Base-by-base conservation (phyloP, 352 stramenopile genomes). In the Phytopythium chamaehyphon region DNA sequence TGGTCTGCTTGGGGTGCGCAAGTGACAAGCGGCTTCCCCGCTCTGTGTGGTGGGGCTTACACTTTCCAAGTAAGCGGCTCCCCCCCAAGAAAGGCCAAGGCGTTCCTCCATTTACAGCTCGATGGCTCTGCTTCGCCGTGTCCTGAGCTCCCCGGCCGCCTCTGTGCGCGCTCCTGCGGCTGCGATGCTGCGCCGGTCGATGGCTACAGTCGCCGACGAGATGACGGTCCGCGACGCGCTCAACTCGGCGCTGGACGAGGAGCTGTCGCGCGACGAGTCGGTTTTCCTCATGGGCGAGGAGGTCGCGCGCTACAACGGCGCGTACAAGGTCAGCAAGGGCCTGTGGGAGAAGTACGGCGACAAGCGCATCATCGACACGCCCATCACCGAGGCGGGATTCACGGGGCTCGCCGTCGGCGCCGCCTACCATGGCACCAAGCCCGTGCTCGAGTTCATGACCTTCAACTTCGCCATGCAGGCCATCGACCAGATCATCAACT, bases 391-490 rank as follows among this genome's bases (percentile, higher is more conserved):
- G 75, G 93, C 96, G 64, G 91, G 95, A 36, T 98, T 98, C 65
- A 93, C 93, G 19, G 93, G 93, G 47, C 73, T 99, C 28, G 95
- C 90, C 31, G 73, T 98, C 33, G 96, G 96, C 44, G 88, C 96
- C 36, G 88, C 96, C 42, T 98, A 98, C 83, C 95, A 99, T 69
- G 91, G 96, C 77, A 88, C 98, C 12, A 92, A 95, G 71, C 98
- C 98, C 36, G 90, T 99, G 44, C 88, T 99, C 21, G 98, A 99
- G 84, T 99, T 99, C 76, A 99, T 99, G 98, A 99, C 97, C 23
- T 99, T 98, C 70, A 99, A 99, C 78, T 99, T 99, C 73, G 95
- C 95, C 55, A 98, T 99, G 93, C 96, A 99, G 66, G 97, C 97
- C 26, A 99, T 99, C 62, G 97, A 99, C 84, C 97, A 99, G 69